A percentile compares a stretch with the other conserved stretches of the same genome.
phyloP scores from a whole-genome alignment of 2,329 filamentous ascomycete genomes.

The Diatrype stigma region DNA sequence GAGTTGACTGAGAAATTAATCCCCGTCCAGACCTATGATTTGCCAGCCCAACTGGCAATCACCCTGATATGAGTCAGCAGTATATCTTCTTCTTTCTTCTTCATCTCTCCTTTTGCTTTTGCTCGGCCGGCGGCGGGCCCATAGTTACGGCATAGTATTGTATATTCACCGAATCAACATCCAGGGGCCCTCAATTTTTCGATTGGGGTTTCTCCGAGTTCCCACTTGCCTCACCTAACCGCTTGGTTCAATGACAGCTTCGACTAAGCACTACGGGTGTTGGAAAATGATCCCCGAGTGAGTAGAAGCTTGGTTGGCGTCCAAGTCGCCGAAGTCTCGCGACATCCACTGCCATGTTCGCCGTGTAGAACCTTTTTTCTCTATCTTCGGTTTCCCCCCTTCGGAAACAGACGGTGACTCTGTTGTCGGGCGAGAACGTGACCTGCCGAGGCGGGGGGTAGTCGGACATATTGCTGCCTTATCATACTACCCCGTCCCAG shows the following conservation, averaged over 20 bases:
- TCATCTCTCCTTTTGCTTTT: no score
- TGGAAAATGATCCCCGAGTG: neutral
- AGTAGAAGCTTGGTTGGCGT: neutral
- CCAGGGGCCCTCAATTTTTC: neutral
- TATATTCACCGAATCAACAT: no score
- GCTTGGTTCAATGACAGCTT: neutral
- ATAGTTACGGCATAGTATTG: no score
- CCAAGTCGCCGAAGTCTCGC: neutral
- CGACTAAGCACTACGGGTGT: neutral
- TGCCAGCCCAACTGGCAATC: neutral
- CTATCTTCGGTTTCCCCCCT: no score
- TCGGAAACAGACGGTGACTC: no score
- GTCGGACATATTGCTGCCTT: no score
- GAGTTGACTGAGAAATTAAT: neutral
- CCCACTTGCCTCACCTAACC: neutral
- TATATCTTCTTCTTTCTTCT: no score
- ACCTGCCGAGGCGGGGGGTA: no score
- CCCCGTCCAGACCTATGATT: neutral
- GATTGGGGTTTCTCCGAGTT: neutral
- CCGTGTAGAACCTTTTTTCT: no score
- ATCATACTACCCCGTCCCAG: no score
- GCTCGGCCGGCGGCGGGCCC: no score
- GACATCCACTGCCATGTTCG: neutral
- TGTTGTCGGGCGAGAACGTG: no score
- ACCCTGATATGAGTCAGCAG: neutral